Evolutionary conservation across 1,284 basidiomycete genomes (phyloP).

Genomic region (Stygiomarasmius scandens): DNA sequence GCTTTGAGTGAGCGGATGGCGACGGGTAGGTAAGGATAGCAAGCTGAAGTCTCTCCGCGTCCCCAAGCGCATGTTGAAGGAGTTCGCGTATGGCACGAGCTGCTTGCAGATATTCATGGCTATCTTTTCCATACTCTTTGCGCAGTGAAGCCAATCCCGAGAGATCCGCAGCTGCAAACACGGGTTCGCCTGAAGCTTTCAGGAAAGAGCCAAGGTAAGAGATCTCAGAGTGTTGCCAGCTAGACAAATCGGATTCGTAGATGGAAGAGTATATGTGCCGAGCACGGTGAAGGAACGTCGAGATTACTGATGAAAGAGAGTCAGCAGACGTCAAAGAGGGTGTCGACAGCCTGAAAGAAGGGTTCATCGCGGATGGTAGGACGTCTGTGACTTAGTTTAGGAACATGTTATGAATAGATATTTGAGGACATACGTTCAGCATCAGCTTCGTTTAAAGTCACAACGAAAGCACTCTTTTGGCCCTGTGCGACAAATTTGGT

Average conservation of each 20-base stretch:
- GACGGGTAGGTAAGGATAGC: slow-evolving; percentile 54
- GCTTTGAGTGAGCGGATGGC: slow-evolving; percentile 33
- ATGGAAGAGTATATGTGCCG: slow-evolving; percentile 58
- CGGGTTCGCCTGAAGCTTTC: slow-evolving; percentile 41
- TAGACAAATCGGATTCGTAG: slow-evolving; percentile 36
- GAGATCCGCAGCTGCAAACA: slow-evolving; percentile 67
- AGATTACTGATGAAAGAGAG: slow-evolving; percentile 52
- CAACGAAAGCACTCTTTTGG: slow-evolving; percentile 48
- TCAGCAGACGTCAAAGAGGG: slow-evolving; percentile 32
- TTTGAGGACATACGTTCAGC: slow-evolving; percentile 48
- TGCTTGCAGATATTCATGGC: slow-evolving; percentile 56
- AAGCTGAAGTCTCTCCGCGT: slow-evolving; percentile 43
- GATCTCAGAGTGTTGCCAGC: slow-evolving; percentile 45
- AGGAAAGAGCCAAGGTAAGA: slow-evolving; percentile 51
- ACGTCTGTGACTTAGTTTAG: slow-evolving; percentile 40
- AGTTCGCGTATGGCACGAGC: slow-evolving; percentile 44
- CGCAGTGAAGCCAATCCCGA: slow-evolving; percentile 52
- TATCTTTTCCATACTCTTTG: slow-evolving; percentile 46
- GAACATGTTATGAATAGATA: not conserved
- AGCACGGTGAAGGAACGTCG: slow-evolving; percentile 61
- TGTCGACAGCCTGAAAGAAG: slow-evolving; percentile 42
- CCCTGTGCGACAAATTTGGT: slow-evolving; percentile 63
- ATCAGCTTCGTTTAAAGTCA: slow-evolving; percentile 62
- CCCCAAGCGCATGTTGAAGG: slow-evolving; percentile 42
- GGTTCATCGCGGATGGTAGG: slow-evolving; percentile 47